A percentile compares a stretch with the other conserved stretches of the same genome.
Conservation (phyloP, 202 grass and related monocot genomes). For the Elaeis oleifera region DNA sequence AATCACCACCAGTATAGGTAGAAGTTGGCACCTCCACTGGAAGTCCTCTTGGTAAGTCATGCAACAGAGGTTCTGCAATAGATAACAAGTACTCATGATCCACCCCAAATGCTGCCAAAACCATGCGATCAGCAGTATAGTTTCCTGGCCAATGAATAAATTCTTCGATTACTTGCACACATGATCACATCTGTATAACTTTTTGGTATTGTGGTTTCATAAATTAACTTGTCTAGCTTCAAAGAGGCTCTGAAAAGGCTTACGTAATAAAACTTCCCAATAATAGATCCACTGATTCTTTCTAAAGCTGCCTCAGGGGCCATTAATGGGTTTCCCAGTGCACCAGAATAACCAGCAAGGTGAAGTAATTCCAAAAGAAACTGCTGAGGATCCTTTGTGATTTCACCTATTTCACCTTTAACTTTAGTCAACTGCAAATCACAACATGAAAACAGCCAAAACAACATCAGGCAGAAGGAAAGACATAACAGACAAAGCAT, state of each 20-base stretch:
- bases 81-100: conserved; percentile 72
- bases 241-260: conserved; percentile 5
- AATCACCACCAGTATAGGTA: conserved; percentile 74
- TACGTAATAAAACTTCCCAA: conserved; percentile 68
- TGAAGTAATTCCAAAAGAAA: conserved; percentile 66
- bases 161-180: background rate
- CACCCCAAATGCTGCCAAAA: conserved; percentile 74
- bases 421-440: conserved; percentile 48
- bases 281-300: conserved; percentile 33
- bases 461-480: background rate
- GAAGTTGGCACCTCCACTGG: conserved; percentile 49
- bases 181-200: too few relatives aligned
- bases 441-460: conserved; percentile 1
- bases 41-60: conserved; percentile 52
- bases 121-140: conserved; percentile 70
- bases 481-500: background rate
- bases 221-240: too few relatives aligned
- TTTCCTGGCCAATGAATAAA: conserved; percentile 51
- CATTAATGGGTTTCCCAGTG: conserved; percentile 54
- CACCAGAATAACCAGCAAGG: conserved; percentile 58
- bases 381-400: conserved; percentile 44
- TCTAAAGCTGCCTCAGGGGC: conserved; percentile 35
- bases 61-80: conserved; percentile 54
- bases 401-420: conserved; percentile 38
- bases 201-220: too few relatives aligned